phyloP scores from a whole-genome alignment of 2,329 filamentous ascomycete genomes.

The Colletotrichum trifolii region DNA sequence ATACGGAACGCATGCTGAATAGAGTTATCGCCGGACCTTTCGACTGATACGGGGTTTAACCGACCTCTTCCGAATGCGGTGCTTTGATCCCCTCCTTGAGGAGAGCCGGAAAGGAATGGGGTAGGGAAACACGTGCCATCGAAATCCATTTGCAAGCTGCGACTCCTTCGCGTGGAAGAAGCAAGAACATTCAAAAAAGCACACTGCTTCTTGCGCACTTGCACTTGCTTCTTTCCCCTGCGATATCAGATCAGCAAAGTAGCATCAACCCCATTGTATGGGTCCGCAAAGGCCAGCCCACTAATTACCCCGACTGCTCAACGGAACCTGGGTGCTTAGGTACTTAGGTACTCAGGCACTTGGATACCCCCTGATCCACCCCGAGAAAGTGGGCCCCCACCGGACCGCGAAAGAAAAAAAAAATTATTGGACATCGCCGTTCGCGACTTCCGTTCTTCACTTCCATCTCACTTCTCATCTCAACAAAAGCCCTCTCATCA shows the following conservation, averaged over 20 bases:
- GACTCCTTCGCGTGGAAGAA: no score
- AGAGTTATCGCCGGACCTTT: slow-evolving; percentile 11
- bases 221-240: no score
- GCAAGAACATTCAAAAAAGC: no score
- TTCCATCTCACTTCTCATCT: slow-evolving; percentile 5
- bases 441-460: slow-evolving; percentile 10
- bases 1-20: neutral
- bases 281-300: slow-evolving; percentile 16
- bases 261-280: neutral
- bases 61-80: slow-evolving; percentile 14
- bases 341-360: neutral
- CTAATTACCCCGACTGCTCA: slow-evolving; percentile 22
- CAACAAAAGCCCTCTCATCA: neutral
- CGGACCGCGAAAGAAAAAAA: slow-evolving; percentile 30
- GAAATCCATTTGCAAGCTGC: no score
- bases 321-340: neutral
- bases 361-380: slow-evolving; percentile 32
- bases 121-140: no score
- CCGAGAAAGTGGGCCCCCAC: slow-evolving; percentile 35
- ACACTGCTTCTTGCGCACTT: no score
- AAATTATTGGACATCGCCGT: slow-evolving; percentile 24
- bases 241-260: no score
- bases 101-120: neutral
- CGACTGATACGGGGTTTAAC: slow-evolving; percentile 30
- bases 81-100: slow-evolving; percentile 12